These are phyloP conservation scores for Datisca glomerata DNA, from an alignment of 306 rosid species.

Conservation along the genomic window DNA sequence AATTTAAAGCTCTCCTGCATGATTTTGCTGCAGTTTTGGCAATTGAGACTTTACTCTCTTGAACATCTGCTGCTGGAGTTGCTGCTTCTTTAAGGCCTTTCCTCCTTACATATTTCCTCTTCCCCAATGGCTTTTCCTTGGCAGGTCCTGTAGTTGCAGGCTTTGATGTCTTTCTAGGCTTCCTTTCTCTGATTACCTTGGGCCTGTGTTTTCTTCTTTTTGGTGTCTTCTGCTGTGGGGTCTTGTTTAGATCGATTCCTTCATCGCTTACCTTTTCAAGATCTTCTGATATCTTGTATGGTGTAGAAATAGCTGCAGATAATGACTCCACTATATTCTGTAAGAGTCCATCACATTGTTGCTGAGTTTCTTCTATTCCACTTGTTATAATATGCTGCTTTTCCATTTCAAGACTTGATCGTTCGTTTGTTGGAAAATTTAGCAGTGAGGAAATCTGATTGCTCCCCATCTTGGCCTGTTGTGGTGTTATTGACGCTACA, in stretches of 20 bases:
- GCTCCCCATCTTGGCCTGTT: too few relatives aligned
- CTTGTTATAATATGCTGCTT: conserved; percentile 20
- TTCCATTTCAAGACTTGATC: conserved; percentile 32
- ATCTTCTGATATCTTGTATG: conserved; percentile 18
- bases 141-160: conserved; percentile 24
- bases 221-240: conserved; percentile 60
- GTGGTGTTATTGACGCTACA: neutral
- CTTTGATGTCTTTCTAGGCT: conserved; percentile 42
- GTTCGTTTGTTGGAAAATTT: conserved; percentile 25
- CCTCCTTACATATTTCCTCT: conserved; percentile 48
- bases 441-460: conserved; percentile 2
- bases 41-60: conserved; percentile 16
- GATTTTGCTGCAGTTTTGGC: conserved; percentile 25
- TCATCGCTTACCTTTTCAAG: conserved; percentile 21
- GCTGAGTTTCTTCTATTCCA: conserved; percentile 29
- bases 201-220: conserved; percentile 83
- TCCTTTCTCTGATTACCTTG: conserved; percentile 66
- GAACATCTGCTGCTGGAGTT: conserved; percentile 27
- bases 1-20: conserved; percentile 47
- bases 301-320: conserved; percentile 34
- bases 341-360: conserved; percentile 32
- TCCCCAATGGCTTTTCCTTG: conserved; percentile 34
- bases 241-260: conserved; percentile 56
- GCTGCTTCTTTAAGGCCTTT: conserved; percentile 28
- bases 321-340: conserved; percentile 55